A percentile compares a stretch with the other conserved stretches of the same genome.
Conservation (phyloP, 345 rosid species). For the Ailanthus altissimus region DNA sequence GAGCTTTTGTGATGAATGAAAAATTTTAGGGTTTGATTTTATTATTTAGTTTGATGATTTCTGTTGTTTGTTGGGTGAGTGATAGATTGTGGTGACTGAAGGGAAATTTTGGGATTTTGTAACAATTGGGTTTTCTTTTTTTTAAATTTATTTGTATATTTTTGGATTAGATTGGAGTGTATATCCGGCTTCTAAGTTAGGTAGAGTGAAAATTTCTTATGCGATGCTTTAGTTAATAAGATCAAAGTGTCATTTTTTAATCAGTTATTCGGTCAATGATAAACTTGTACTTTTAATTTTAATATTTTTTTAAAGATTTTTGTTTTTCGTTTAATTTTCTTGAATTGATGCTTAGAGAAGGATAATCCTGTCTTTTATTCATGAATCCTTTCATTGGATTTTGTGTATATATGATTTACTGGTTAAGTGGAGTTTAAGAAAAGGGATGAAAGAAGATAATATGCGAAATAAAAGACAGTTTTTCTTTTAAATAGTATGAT, state of each 20-base stretch:
- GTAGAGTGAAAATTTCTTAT: background rate
- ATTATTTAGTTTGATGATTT: background rate
- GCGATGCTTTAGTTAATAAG: background rate
- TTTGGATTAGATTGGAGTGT: background rate
- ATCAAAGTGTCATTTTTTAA: background rate
- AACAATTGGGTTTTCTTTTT: background rate
- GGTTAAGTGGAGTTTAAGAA: background rate
- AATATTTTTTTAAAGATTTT: too few relatives aligned
- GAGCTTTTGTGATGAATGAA: background rate
- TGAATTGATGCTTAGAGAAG: background rate
- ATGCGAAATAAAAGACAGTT: background rate
- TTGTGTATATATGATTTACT: background rate
- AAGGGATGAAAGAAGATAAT: background rate
- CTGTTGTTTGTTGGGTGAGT: background rate
- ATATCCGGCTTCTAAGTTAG: constrained; percentile 1
- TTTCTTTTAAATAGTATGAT: background rate
- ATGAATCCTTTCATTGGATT: background rate
- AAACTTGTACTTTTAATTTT: background rate
- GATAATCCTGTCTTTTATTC: background rate
- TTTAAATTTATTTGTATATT: background rate
- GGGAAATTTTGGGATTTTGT: background rate
- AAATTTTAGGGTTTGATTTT: background rate
- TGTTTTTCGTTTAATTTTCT: background rate
- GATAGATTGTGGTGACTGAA: background rate
- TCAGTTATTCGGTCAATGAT: background rate